Evolutionary conservation across 352 stramenopile species (phyloP).

Genomic region (Phytophthora boehmeriae): DNA sequence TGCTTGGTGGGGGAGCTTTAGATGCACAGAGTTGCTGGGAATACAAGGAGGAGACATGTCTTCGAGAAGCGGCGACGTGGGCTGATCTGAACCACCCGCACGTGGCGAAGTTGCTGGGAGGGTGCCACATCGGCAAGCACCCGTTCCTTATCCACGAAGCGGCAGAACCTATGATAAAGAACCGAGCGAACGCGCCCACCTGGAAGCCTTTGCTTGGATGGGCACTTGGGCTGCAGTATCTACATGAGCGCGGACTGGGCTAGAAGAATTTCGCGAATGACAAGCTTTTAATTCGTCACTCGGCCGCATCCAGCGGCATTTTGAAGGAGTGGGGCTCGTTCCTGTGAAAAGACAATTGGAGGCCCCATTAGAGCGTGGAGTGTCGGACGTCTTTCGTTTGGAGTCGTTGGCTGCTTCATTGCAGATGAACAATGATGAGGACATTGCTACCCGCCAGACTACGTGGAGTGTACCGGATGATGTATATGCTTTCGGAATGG

Average conservation of each 20-base stretch:
- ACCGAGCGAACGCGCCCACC: constrained; percentile 19
- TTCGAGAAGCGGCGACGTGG: constrained; percentile 30
- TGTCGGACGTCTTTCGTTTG: constrained; percentile 26
- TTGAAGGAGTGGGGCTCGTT: constrained; percentile 27
- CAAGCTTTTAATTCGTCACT: constrained; percentile 20
- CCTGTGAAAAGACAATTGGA: constrained; percentile 20
- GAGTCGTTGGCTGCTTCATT: constrained; percentile 5
- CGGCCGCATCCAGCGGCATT: constrained; percentile 23
- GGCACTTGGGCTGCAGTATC: constrained; percentile 34
- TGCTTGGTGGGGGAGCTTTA: constrained; percentile 15
- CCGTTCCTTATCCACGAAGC: constrained; percentile 34
- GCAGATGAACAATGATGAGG: constrained; percentile 1
- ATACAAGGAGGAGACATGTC: constrained; percentile 29
- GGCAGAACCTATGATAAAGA: constrained; percentile 15
- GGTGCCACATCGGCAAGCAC: constrained; percentile 30
- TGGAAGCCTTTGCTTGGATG: constrained; percentile 32
- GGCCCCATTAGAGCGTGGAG: constrained; percentile 18
- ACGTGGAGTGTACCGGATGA: constrained; percentile 30
- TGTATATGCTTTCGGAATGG: constrained; percentile 29
- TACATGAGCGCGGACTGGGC: constrained; percentile 35
- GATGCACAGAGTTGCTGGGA: constrained; percentile 16
- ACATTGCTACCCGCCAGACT: background rate
- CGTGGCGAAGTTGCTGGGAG: constrained; percentile 32
- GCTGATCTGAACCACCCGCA: constrained; percentile 36
- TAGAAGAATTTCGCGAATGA: constrained; percentile 31